Base-by-base conservation (phyloP, 768 basidiomycete species). In the Daedalea quercina region DNA sequence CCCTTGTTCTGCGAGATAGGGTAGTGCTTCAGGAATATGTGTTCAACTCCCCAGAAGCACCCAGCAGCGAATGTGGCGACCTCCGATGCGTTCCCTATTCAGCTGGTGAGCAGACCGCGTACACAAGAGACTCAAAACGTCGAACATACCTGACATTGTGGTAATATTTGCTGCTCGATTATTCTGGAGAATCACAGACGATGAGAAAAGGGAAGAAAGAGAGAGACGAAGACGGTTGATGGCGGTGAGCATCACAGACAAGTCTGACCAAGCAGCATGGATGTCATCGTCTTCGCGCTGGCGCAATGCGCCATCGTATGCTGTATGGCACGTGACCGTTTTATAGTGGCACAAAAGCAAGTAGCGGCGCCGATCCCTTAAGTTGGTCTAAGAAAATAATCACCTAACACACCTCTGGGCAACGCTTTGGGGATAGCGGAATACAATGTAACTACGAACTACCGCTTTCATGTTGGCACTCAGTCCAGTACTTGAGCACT, bases 1-100 rank as follows among this genome's bases (percentile, higher is more conserved):
- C 89, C 87, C 68, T 85, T 89, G 64, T 80, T 78, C 65, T 86
- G 69, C 3, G 77, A 63, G 22, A 83, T 82, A 0, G 85, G 85
- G 69, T 81, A 90, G 58, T 89, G 76, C 69, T 89, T 87, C 50
- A 88, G 62, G 66, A 90, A 91, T 65, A 90, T 88, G 62, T 91
- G 88, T 59, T 92, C 86, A 19, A 85, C 84, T 17, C 89, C 90
- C 90, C 89, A 90, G 69, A 91, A 91, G 63, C 89, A 90, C 20
- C 89, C 87, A 9, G 76, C 71, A 4, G 80, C 78, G 50, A 79
- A 79, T 1, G 70, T 79, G 3, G 78, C 77, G 47, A 76, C 57
- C 58, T 77, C 70, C 9, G 63, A 61, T 22, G 23, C n/a, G 3
- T 24, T 24, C 25, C 28, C 46, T 47, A 12, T n/a, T n/a, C 24